Base-by-base conservation (phyloP, 2,329 filamentous ascomycete genomes). In the Trichothecium sympodiale region DNA sequence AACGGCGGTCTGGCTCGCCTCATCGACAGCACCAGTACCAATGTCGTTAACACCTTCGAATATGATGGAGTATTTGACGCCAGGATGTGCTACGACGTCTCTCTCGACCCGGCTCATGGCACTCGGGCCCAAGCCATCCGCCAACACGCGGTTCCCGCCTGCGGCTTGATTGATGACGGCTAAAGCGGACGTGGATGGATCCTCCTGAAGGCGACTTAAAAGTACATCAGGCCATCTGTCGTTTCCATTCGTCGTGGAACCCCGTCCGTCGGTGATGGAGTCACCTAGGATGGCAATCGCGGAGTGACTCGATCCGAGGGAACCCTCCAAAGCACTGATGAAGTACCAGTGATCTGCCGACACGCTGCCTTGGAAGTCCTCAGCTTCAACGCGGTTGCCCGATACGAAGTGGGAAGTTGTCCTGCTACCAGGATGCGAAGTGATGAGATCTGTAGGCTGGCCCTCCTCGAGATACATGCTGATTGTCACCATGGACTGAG, bases 1-100 rank as follows among this genome's bases (percentile, higher is more conserved):
- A 1, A 74, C 54, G 2, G 47, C 43, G 0, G 45, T 42, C 44
- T 78, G 74, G 0, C 61, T 55, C 0, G 48, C 50, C 1, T 51
- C 34, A 6, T 64, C 63, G 1, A 64, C 44, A 0, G 50, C 49
- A 1, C 68, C 67, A 1, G 57, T 62, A 27, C 76, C 77, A 39
- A 81, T 76, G 46, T 80, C 76, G 47, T 79, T 79, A 27, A 80
- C 71, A 14, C 76, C 76, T 46, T 76, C 69, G 50, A 73, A 79
- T 18, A 80, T 53, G 49, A 80, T 60, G 23, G 64, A 69, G 49
- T 73, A 77, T 28, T 57, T 53, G 6, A 76, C 64, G 3, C 64
- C 66, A 0, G 65, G 53, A 29, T 77, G 74, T 0, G 71, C 57
- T 3, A 80, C 58, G 1, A 78, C 66, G 47, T 81, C 76, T 12